These are phyloP conservation scores for Tillandsia leiboldiana DNA, from an alignment of 176 grass and related monocot genomes.

Conservation along the genomic window DNA sequence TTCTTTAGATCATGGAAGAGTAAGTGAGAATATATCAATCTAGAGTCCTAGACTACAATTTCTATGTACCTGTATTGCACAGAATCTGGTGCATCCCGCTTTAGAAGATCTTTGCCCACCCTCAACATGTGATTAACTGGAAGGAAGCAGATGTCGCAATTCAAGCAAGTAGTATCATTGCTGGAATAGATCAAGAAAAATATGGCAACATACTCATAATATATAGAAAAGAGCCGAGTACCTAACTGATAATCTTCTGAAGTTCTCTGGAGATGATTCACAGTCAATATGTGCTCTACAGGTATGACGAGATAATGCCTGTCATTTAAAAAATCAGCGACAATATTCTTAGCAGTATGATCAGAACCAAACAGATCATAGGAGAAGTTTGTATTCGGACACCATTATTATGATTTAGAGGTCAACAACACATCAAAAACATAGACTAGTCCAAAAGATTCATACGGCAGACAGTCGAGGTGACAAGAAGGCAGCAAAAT, in stretches of 20 bases:
- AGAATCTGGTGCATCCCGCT: constrained; percentile 58
- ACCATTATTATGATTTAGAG: background rate
- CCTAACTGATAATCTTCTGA: constrained; percentile 64
- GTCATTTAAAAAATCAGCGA: constrained; percentile 2
- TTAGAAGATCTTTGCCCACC: constrained; percentile 69
- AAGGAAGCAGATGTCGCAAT: constrained; percentile 16
- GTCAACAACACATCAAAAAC: background rate
- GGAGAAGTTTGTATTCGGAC: too few relatives aligned
- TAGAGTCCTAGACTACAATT: background rate
- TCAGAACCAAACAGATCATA: background rate
- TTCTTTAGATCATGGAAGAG: background rate
- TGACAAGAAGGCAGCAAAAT: background rate
- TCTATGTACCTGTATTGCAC: constrained; percentile 55
- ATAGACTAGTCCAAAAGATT: background rate
- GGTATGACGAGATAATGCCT: constrained; percentile 97
- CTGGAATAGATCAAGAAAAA: background rate
- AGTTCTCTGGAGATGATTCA: constrained; percentile 47
- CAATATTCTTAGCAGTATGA: background rate
- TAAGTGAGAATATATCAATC: background rate
- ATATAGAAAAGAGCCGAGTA: constrained; percentile 11
- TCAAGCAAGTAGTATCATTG: background rate
- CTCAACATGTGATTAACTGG: constrained; percentile 87
- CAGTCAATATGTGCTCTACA: constrained; percentile 65
- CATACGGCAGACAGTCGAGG: background rate
- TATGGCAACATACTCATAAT: background rate